Percentiles rank a stretch among this genome's conserved stretches.
These are phyloP conservation scores for Lentinula novae-zelandiae DNA, from an alignment of 1,284 basidiomycete species.

Conservation along the genomic window DNA sequence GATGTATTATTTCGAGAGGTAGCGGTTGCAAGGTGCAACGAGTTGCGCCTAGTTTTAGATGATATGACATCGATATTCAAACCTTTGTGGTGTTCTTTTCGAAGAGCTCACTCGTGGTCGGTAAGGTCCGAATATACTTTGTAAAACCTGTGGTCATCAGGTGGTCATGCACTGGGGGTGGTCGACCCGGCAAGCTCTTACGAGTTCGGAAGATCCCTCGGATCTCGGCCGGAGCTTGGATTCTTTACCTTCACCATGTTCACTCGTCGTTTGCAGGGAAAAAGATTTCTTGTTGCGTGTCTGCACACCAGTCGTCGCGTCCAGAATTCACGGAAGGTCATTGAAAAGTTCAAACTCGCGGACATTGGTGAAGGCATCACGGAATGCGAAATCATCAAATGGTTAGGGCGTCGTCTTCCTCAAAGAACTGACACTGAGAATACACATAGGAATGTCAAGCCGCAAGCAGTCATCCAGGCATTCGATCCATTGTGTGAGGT, in stretches of 20 bases:
- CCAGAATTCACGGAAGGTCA: conserved; percentile 31
- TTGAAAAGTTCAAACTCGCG: conserved; percentile 83
- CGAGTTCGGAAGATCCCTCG: not conserved
- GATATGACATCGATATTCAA: too few species aligned
- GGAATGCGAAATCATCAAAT: conserved; percentile 87
- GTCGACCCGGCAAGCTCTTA: too few species aligned
- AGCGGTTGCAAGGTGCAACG: too few species aligned
- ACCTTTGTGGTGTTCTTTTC: too few species aligned
- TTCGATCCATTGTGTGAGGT: conserved; percentile 93
- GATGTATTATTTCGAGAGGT: too few species aligned
- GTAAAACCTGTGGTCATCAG: too few species aligned
- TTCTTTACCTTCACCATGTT: not conserved
- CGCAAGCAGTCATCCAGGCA: conserved; percentile 55
- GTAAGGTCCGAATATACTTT: too few species aligned
- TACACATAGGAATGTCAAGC: conserved; percentile 53
- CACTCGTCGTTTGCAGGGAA: conserved; percentile 3
- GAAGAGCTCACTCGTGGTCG: too few species aligned
- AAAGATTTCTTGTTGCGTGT: not conserved
- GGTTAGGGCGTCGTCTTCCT: conserved; percentile 45
- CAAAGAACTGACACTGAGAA: not conserved
- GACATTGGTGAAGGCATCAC: conserved; percentile 94
- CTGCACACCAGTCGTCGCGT: conserved; percentile 2
- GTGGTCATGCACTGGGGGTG: too few species aligned
- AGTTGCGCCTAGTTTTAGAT: too few species aligned
- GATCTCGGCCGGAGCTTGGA: conserved; percentile 1